phyloP scores from a whole-genome alignment of 1,284 basidiomycete species.

The Ustilago loliicola region DNA sequence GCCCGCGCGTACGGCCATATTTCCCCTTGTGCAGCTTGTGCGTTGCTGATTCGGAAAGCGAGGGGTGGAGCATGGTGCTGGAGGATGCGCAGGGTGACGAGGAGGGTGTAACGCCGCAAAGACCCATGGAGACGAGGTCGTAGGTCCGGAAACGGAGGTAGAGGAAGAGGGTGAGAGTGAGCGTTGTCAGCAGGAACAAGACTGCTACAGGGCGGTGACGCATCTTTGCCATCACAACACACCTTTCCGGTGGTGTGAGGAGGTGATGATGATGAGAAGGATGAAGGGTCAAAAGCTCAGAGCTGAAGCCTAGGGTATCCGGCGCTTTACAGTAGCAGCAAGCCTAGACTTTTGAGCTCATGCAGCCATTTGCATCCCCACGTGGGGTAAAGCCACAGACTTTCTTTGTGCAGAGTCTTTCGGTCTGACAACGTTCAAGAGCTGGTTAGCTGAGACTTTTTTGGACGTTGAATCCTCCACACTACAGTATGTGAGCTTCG shows the following conservation, averaged over 20 bases:
- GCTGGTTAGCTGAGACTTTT: conserved; percentile 3
- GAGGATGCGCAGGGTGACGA: conserved; percentile 20
- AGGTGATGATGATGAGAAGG: neutral
- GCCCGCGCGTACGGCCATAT: conserved; percentile 5
- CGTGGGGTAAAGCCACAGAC: neutral
- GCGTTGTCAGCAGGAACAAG: conserved; percentile 16
- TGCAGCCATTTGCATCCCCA: neutral
- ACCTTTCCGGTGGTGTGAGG: neutral
- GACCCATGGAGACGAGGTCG: conserved; percentile 41
- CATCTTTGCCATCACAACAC: conserved; percentile 6
- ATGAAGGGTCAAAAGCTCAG: neutral
- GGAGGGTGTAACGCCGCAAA: conserved; percentile 25
- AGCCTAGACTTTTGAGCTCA: neutral
- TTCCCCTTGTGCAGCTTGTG: conserved; percentile 6
- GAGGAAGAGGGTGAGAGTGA: conserved; percentile 24
- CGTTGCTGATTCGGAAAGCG: conserved; percentile 3
- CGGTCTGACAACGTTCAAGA: neutral
- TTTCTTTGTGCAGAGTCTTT: neutral
- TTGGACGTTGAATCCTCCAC: conserved; percentile 1
- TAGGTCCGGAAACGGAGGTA: conserved; percentile 35
- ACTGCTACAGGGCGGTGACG: conserved; percentile 20
- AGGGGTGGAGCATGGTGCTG: conserved; percentile 5
- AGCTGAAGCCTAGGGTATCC: neutral
- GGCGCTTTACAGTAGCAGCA: neutral
- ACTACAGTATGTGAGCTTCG: neutral